Evolutionary conservation across 805 yeast species (phyloP), one percentile per base, ranked within the genome.

Genomic region (Candida ovalis): DNA sequence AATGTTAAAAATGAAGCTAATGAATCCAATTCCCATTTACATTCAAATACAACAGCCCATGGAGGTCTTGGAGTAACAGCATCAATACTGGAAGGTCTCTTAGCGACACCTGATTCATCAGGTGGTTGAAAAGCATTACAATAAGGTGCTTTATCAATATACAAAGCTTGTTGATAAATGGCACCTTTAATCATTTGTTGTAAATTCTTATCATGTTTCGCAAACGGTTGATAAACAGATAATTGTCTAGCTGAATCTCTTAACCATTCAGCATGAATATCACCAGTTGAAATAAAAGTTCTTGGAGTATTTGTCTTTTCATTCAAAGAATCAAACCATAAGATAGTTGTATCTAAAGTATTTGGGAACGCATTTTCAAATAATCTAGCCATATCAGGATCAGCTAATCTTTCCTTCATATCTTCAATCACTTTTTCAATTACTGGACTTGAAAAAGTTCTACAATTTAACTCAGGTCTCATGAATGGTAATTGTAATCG

Each of bases 121-220:
- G 96, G 96, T 1, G 96, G 95, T 59, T 89, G 95, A 70, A 88
- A 90, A 0, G 96, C 96, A 66, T 89, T 89, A 66, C 97, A 89
- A 64, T 87, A 89, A 0, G 96, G 96, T 5, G 84, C 78, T 23
- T 67, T 70, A 18, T 68, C 53, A 5, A 89, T 72, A 56, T 77
- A 87, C 22, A 75, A 68, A 0, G 90, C 86, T 65, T 90, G 96
- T 22, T 88, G 86, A 49, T 80, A 76, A 44, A 89, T 86, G 1
- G 96, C 96, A 17, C 96, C 96, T 50, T 69, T 71, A 28, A 89
- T 73, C 61, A 89, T 66, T 28, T 70, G 70, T 49, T 68, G 62
- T 44, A 89, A 69, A 2, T 56, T 49, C 1, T 62, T 54, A 57
- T 88, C 94, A 45, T 75, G 60, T 36, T 68, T 67, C 13, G 82